phyloP scores from a whole-genome alignment of 805 yeast genomes.

The Schwanniomyces polymorphus region DNA sequence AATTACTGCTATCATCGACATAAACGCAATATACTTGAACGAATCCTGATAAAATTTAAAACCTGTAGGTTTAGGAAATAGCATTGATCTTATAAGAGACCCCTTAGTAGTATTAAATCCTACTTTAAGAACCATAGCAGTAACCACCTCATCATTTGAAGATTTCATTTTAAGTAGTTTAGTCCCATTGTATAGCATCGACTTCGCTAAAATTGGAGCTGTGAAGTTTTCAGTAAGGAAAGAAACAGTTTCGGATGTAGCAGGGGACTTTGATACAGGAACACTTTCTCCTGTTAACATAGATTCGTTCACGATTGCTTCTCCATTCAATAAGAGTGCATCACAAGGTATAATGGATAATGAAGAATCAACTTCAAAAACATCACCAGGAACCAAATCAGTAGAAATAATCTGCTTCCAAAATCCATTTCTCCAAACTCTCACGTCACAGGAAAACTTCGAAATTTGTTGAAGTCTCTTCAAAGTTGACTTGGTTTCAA shows the following conservation, averaged over 20 bases:
- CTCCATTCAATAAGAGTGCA: slow-evolving; percentile 83
- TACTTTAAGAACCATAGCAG: slow-evolving; percentile 84
- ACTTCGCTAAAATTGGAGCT: slow-evolving; percentile 65
- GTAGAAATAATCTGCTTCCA: slow-evolving; percentile 80
- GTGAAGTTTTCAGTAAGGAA: slow-evolving; percentile 60
- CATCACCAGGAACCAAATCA: slow-evolving; percentile 93
- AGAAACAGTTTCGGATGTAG: slow-evolving; percentile 60
- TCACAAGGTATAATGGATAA: slow-evolving; percentile 81
- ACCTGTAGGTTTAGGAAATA: slow-evolving; percentile 92
- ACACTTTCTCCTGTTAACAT: slow-evolving; percentile 99
- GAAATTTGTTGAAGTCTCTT: slow-evolving; percentile 73
- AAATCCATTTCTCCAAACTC: slow-evolving; percentile 90
- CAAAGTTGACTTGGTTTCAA: slow-evolving; percentile 83
- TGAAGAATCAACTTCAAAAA: slow-evolving; percentile 88
- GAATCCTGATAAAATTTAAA: slow-evolving; percentile 94
- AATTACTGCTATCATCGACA: slow-evolving; percentile 78
- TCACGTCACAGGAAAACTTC: slow-evolving; percentile 69
- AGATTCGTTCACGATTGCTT: slow-evolving; percentile 94
- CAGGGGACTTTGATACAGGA: slow-evolving; percentile 83
- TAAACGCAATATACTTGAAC: slow-evolving; percentile 92
- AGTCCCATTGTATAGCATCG: slow-evolving; percentile 86
- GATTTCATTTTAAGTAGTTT: slow-evolving; percentile 80
- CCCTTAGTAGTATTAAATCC: slow-evolving; percentile 98
- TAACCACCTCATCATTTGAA: slow-evolving; percentile 70
- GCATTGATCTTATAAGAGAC: slow-evolving; percentile 88